A percentile compares a stretch with the other conserved stretches of the same genome.
Evolutionary conservation across 208 protist species (phyloP).

Genomic region (Zelonia costaricensis): DNA sequence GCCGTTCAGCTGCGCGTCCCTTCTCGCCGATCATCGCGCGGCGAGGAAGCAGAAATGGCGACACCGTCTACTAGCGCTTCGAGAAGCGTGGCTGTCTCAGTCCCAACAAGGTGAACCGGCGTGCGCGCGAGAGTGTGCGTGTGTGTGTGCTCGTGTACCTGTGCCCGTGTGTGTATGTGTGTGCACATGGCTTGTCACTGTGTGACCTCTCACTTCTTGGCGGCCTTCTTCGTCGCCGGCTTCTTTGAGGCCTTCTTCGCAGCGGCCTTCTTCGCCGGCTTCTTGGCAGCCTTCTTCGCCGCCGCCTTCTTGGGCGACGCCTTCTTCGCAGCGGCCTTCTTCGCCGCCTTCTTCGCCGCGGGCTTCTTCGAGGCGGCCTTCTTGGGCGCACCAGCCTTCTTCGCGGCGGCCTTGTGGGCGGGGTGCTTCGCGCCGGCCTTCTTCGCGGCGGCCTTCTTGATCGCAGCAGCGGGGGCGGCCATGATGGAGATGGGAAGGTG

Average conservation of each 20-base stretch:
- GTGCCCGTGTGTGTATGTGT: too few species aligned
- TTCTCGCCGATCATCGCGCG: too few species aligned
- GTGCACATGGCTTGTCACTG: too few species aligned
- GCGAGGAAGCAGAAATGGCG: too few species aligned
- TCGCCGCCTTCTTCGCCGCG: constrained; percentile 19
- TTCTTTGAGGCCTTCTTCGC: constrained; percentile 16
- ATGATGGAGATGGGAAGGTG: constrained; percentile 5
- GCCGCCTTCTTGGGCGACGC: neutral
- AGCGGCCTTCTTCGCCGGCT: constrained; percentile 22
- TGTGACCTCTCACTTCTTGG: too few species aligned
- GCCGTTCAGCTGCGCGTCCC: too few species aligned
- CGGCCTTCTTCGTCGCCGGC: constrained; percentile 7
- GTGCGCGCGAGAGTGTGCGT: too few species aligned
- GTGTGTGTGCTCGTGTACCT: too few species aligned
- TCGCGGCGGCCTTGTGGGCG: constrained; percentile 22
- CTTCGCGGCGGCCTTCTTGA: constrained; percentile 28
- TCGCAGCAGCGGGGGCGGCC: constrained; percentile 6
- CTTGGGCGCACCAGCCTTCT: constrained; percentile 22
- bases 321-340: constrained; percentile 14
- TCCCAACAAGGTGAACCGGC: too few species aligned
- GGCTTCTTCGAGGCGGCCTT: constrained; percentile 18
- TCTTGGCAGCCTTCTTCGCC: constrained; percentile 24
- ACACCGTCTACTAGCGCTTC: too few species aligned
- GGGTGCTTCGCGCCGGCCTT: constrained; percentile 13
- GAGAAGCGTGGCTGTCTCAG: too few species aligned